Evolutionary conservation across 2,329 filamentous ascomycete genomes (phyloP).

Genomic region (Penicillium italicum): DNA sequence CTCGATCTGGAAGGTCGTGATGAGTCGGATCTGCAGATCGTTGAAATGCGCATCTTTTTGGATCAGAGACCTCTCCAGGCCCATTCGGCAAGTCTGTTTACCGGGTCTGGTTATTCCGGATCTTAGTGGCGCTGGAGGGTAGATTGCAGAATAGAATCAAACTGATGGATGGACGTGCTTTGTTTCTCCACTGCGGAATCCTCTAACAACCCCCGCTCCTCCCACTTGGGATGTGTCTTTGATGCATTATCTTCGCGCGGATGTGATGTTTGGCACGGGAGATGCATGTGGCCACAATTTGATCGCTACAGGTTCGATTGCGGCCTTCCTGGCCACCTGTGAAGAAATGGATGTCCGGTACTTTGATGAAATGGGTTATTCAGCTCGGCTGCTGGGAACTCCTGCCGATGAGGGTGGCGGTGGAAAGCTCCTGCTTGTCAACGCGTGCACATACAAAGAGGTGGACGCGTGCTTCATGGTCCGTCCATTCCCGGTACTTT

Average conservation of each 20-base stretch:
- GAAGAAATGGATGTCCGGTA: constrained; percentile 16
- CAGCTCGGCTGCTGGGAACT: constrained; percentile 27
- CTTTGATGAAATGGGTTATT: constrained; percentile 7
- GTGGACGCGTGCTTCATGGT: constrained; percentile 38
- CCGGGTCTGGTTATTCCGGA: background rate
- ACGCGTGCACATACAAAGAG: constrained; percentile 37
- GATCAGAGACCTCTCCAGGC: constrained; percentile 21
- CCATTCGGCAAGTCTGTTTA: constrained; percentile 7
- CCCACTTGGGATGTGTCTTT: background rate
- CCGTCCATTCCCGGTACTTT: constrained; percentile 25
- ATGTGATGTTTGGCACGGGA: constrained; percentile 19
- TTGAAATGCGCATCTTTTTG: constrained; percentile 21
- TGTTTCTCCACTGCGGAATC: constrained; percentile 12
- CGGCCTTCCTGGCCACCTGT: constrained; percentile 24
- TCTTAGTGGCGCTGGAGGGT: background rate
- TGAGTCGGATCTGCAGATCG: constrained; percentile 11
- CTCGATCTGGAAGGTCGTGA: constrained; percentile 14
- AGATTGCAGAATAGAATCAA: constrained; percentile 4
- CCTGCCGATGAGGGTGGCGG: constrained; percentile 30
- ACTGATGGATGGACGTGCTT: background rate
- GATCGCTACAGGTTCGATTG: constrained; percentile 26
- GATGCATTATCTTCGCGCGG: background rate
- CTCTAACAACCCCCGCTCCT: background rate
- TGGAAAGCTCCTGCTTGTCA: constrained; percentile 35
- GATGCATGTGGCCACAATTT: constrained; percentile 33